Percentiles rank a stretch among this genome's conserved stretches.
phyloP scores from a whole-genome alignment of 768 basidiomycete genomes.

The Collybia sordida region DNA sequence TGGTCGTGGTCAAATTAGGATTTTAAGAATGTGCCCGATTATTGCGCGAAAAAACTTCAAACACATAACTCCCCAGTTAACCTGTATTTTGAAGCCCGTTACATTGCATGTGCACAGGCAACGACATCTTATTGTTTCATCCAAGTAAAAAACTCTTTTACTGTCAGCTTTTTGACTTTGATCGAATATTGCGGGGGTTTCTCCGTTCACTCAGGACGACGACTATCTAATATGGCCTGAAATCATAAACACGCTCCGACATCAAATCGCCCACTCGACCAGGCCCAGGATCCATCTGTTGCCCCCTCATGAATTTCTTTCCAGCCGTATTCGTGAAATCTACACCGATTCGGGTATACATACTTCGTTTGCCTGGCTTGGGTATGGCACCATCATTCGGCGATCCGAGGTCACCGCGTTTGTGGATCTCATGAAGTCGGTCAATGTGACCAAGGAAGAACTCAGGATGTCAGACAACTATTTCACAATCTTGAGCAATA shows the following conservation, averaged over 20 bases:
- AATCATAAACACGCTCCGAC: slow-evolving; percentile 49
- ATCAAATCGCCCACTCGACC: slow-evolving; percentile 29
- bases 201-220: slow-evolving; percentile 49
- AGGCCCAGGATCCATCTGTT: slow-evolving; percentile 47
- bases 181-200: not conserved
- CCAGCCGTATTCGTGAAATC: slow-evolving; percentile 48
- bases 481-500: slow-evolving; percentile 57
- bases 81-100: slow-evolving; percentile 62
- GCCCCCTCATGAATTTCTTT: slow-evolving; percentile 62
- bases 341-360: slow-evolving; percentile 36
- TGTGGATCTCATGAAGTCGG: slow-evolving; percentile 40
- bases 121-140: slow-evolving; percentile 60
- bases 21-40: slow-evolving; percentile 41
- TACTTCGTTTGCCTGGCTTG: slow-evolving; percentile 66
- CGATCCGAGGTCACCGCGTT: slow-evolving; percentile 45
- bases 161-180: not conserved
- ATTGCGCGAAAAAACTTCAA: slow-evolving; percentile 35
- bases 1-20: slow-evolving; percentile 29
- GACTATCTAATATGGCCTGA: slow-evolving; percentile 64
- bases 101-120: slow-evolving; percentile 52
- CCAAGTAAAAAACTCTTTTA: slow-evolving; percentile 38
- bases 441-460: slow-evolving; percentile 49
- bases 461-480: slow-evolving; percentile 72
- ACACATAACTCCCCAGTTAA: slow-evolving; percentile 60
- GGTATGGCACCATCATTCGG: slow-evolving; percentile 58